Percentiles rank a stretch among this genome's conserved stretches.
Conservation (phyloP, 2,329 filamentous ascomycete genomes). For the Arthrobotrys iridis region DNA sequence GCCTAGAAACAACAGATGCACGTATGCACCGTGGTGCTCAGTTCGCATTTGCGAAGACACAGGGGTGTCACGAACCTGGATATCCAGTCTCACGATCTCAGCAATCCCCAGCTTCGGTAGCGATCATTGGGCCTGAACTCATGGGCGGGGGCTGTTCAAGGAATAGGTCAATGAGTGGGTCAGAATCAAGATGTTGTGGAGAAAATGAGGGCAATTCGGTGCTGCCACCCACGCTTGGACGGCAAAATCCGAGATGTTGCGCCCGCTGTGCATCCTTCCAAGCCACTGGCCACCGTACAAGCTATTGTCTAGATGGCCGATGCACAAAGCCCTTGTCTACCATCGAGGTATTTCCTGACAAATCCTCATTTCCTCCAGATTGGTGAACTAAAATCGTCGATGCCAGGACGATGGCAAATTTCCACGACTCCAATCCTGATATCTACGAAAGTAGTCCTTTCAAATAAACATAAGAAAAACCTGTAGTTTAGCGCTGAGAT, state of each 20-base stretch:
- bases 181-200: not conserved
- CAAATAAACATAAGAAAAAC: not conserved
- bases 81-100: slow-evolving; percentile 4
- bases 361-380: slow-evolving; percentile 10
- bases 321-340: not conserved
- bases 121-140: slow-evolving; percentile 35
- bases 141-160: slow-evolving; percentile 8
- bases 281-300: slow-evolving; percentile 16
- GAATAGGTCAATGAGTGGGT: slow-evolving; percentile 6
- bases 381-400: not conserved
- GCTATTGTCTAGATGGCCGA: slow-evolving; percentile 5
- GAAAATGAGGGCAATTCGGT: not conserved
- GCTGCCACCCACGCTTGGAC: slow-evolving; percentile 41
- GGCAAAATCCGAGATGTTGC: slow-evolving; percentile 4
- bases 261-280: slow-evolving; percentile 9
- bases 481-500: slow-evolving; percentile 16
- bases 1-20: not conserved
- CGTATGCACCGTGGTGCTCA: slow-evolving; percentile 21
- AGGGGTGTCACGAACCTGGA: slow-evolving; percentile 26
- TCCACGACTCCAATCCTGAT: not conserved
- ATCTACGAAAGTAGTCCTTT: not conserved
- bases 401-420: slow-evolving; percentile 2
- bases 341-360: slow-evolving; percentile 17
- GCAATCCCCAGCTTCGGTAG: slow-evolving; percentile 30
- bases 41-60: slow-evolving; percentile 30